These are phyloP conservation scores for Ceraceosorus guamensis DNA, from an alignment of 1,284 basidiomycete species.

Conservation along the genomic window DNA sequence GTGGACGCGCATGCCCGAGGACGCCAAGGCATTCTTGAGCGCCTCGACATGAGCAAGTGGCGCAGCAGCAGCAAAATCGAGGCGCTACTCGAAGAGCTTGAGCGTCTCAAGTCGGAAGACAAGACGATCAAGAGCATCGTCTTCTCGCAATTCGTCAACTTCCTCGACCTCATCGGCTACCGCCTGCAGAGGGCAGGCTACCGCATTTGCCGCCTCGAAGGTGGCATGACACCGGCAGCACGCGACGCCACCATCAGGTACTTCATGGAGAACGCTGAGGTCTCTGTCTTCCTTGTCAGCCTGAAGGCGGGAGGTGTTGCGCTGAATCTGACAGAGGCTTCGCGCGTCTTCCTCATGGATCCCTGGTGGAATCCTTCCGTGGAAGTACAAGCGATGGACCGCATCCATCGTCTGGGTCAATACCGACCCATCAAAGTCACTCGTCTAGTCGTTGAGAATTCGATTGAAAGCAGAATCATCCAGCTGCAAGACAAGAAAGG, in stretches of 20 bases:
- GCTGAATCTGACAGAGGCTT: conserved; percentile 46
- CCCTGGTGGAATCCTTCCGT: conserved; percentile 48
- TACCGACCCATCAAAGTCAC: conserved; percentile 83
- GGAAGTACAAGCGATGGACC: conserved; percentile 33
- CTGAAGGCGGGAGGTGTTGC: conserved; percentile 95
- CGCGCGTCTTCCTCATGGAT: conserved; percentile 47
- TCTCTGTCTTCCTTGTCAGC: conserved; percentile 89
- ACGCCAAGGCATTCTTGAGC: conserved; percentile 86
- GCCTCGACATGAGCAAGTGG: conserved; percentile 82
- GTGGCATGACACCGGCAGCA: conserved; percentile 93
- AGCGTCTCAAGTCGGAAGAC: conserved; percentile 72
- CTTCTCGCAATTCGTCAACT: conserved; percentile 85
- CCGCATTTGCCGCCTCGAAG: conserved; percentile 86
- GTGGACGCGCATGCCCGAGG: conserved; percentile 9
- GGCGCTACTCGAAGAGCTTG: conserved; percentile 87
- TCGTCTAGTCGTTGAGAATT: conserved; percentile 84
- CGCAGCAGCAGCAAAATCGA: conserved; percentile 94
- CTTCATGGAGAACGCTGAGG: conserved; percentile 88
- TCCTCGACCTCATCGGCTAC: conserved; percentile 75
- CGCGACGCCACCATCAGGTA: conserved; percentile 89
- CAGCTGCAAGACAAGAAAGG: conserved; percentile 91
- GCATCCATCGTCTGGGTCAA: conserved; percentile 75
- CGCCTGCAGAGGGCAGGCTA: conserved; percentile 79
- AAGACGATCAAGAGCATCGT: conserved; percentile 93
- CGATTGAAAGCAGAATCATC: conserved; percentile 79